Evolutionary conservation across 805 yeast genomes (phyloP).

Genomic region (Cyberlindnera euphorbiae): DNA sequence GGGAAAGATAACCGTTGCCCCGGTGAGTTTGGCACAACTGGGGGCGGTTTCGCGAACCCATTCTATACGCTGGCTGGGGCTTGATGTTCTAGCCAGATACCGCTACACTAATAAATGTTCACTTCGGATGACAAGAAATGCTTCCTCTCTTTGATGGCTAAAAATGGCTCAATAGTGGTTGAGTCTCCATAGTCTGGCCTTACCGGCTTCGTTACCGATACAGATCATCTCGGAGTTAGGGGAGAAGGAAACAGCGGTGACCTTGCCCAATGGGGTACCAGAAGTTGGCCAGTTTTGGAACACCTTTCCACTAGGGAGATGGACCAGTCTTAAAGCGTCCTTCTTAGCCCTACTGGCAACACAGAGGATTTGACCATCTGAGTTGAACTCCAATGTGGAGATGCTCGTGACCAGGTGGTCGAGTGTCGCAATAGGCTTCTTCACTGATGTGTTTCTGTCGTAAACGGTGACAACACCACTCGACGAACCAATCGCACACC

Average conservation of each 20-base stretch:
- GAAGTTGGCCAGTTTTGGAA: slow-evolving; percentile 97
- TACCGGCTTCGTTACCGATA: slow-evolving; percentile 88
- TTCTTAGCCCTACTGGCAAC: slow-evolving; percentile 80
- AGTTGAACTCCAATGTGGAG: slow-evolving; percentile 65
- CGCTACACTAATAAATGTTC: too few relatives aligned
- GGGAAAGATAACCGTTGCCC: too few relatives aligned
- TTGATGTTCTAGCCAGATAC: too few relatives aligned
- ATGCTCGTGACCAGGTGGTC: slow-evolving; percentile 82
- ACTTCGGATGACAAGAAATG: too few relatives aligned
- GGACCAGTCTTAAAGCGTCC: slow-evolving; percentile 84
- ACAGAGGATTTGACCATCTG: slow-evolving; percentile 85
- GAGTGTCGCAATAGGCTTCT: slow-evolving; percentile 56
- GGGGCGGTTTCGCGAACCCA: too few relatives aligned
- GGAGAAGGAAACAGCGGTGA: slow-evolving; percentile 74
- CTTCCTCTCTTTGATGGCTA: too few relatives aligned
- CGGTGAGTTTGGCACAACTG: too few relatives aligned
- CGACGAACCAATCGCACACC: slow-evolving; percentile 84
- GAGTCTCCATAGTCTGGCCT: slow-evolving; percentile 81
- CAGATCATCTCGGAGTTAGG: slow-evolving; percentile 80
- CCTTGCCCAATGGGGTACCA: slow-evolving; percentile 94
- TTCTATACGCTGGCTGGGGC: too few relatives aligned
- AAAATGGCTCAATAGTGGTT: slow-evolving; percentile 83
- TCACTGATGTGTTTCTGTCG: slow-evolving; percentile 43
- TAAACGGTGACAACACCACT: slow-evolving; percentile 89
- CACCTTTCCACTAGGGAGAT: slow-evolving; percentile 80